Evolutionary conservation across 2,329 filamentous ascomycete genomes (phyloP).

Genomic region (Fusarium sp.): DNA sequence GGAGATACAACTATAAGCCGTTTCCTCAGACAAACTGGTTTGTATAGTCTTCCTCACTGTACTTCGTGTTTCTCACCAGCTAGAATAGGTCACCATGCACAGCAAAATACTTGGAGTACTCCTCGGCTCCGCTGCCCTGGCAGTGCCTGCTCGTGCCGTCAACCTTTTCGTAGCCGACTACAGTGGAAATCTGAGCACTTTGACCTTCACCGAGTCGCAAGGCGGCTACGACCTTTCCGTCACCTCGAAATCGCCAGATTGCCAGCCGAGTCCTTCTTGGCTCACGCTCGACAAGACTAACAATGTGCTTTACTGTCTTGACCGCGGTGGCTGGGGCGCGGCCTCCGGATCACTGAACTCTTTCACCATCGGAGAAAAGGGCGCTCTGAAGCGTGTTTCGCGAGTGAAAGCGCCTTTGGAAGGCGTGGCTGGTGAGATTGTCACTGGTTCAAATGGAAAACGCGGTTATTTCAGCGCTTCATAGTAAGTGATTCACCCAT

Average conservation of each 20-base stretch:
- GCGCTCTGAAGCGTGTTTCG: conserved; percentile 24
- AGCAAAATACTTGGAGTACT: conserved; percentile 9
- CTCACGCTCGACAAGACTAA: conserved; percentile 32
- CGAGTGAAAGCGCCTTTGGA: conserved; percentile 29
- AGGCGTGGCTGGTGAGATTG: conserved; percentile 39
- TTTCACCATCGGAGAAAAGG: conserved; percentile 27
- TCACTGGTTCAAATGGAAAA: conserved; percentile 27
- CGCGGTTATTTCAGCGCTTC: conserved; percentile 42
- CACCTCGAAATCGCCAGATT: conserved; percentile 26
- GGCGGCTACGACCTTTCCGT: conserved; percentile 20
- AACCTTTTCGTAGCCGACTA: conserved; percentile 45
- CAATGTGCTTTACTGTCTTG: conserved; percentile 42
- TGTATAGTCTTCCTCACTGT: no score
- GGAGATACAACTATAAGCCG: background rate
- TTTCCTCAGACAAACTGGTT: no score
- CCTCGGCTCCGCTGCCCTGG: conserved; percentile 15
- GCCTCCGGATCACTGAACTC: conserved; percentile 43
- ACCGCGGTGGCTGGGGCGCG: conserved; percentile 25
- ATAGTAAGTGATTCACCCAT: conserved; percentile 31
- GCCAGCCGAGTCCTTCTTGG: conserved; percentile 38
- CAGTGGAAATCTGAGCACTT: conserved; percentile 39
- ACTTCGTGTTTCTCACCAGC: no score
- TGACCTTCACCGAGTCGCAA: conserved; percentile 17
- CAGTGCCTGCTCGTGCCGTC: conserved; percentile 19
- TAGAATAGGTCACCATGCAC: conserved; percentile 5